phyloP scores from a whole-genome alignment of 805 yeast species.

The Starmera dryadoides region DNA sequence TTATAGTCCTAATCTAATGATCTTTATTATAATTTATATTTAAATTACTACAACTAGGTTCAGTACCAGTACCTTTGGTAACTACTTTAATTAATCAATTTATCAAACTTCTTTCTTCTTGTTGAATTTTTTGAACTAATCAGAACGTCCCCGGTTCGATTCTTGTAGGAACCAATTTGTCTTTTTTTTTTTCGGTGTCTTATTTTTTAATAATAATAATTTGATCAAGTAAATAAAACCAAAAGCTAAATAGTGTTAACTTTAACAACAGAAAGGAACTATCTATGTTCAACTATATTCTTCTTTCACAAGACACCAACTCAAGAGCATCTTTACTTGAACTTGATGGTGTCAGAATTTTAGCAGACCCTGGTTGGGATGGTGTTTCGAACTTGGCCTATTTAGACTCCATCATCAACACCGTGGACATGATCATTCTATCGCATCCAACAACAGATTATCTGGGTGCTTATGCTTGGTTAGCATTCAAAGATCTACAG shows the following conservation, averaged over 20 bases:
- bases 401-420: constrained; percentile 34
- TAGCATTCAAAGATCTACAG: constrained; percentile 55
- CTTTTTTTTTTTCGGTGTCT: no score
- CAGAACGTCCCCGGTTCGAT: constrained; percentile 99
- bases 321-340: constrained; percentile 41
- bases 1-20: no score
- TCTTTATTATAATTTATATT: no score
- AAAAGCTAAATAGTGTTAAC: no score
- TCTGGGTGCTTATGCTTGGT: constrained; percentile 68
- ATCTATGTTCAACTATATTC: no score
- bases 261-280: not conserved
- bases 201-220: no score
- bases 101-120: no score
- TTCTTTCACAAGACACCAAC: constrained; percentile 1
- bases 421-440: constrained; percentile 64
- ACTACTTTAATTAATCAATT: no score
- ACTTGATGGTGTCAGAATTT: constrained; percentile 49
- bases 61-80: no score
- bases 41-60: no score
- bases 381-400: constrained; percentile 37
- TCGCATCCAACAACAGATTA: constrained; percentile 82
- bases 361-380: constrained; percentile 77
- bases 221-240: no score
- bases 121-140: no score
- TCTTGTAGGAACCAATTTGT: constrained; percentile 96